Evolutionary conservation across 257 asterid genomes (phyloP).

Genomic region (Jacaranda mimosifolia): DNA sequence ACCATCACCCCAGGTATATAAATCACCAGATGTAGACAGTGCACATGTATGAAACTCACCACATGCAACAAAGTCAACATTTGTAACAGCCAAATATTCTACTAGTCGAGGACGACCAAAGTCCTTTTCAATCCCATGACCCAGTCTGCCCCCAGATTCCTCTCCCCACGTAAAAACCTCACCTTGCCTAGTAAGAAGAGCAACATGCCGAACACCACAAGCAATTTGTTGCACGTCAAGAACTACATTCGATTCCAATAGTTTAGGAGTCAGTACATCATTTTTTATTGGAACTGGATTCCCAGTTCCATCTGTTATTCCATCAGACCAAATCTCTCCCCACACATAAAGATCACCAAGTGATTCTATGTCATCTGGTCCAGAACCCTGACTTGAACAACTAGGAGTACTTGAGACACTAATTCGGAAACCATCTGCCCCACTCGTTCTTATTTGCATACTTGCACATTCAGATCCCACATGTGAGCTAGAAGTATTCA

Average conservation of each 20-base stretch:
- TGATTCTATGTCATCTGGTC: constrained; percentile 96
- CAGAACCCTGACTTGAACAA: constrained; percentile 88
- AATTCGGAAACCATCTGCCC: constrained; percentile 90
- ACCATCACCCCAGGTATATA: constrained; percentile 98
- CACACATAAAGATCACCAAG: constrained; percentile 96
- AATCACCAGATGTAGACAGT: constrained; percentile 78
- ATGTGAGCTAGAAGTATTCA: constrained; percentile 64
- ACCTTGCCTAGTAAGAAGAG: constrained; percentile 91
- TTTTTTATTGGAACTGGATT: constrained; percentile 58
- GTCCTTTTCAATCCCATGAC: constrained; percentile 87
- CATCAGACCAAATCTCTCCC: constrained; percentile 96
- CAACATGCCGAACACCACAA: constrained; percentile 89
- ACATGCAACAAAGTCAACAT: constrained; percentile 76
- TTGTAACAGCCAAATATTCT: constrained; percentile 77
- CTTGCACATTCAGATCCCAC: constrained; percentile 75
- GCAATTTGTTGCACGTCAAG: constrained; percentile 88
- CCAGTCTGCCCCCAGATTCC: constrained; percentile 90
- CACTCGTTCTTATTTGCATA: constrained; percentile 88
- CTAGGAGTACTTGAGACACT: constrained; percentile 97
- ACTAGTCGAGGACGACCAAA: constrained; percentile 75
- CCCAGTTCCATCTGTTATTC: constrained; percentile 62
- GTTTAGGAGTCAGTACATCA: constrained; percentile 79
- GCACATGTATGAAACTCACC: constrained; percentile 95
- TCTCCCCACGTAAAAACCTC: constrained; percentile 98
- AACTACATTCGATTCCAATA: constrained; percentile 79